Evolutionary conservation across 352 stramenopile species (phyloP).

Genomic region (Aphanomyces astaci): DNA sequence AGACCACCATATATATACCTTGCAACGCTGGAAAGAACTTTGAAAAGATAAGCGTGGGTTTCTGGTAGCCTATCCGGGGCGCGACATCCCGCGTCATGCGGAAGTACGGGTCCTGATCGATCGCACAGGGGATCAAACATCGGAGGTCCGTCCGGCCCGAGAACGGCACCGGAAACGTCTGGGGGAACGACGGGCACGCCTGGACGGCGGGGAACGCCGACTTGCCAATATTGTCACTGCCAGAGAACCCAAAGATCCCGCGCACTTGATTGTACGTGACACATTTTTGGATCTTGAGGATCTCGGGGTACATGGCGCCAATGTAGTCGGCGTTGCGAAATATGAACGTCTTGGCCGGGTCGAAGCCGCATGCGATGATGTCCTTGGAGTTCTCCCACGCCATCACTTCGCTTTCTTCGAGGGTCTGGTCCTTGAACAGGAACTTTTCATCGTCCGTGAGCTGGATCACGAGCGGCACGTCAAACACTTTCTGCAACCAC

Average conservation of each 20-base stretch:
- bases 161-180: slow-evolving; percentile 93
- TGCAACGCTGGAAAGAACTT: slow-evolving; percentile 99
- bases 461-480: slow-evolving; percentile 99
- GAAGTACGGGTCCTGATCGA: slow-evolving; percentile 99
- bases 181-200: slow-evolving; percentile 95
- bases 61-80: slow-evolving; percentile 93
- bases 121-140: slow-evolving; percentile 99
- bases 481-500: slow-evolving; percentile 97
- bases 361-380: slow-evolving; percentile 98
- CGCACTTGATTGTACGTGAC: slow-evolving; percentile 97
- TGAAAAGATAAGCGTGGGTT: slow-evolving; percentile 98
- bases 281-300: slow-evolving; percentile 99
- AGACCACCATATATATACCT: too few species aligned
- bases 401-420: slow-evolving; percentile 86
- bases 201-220: slow-evolving; percentile 98
- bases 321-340: slow-evolving; percentile 99
- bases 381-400: slow-evolving; percentile 99
- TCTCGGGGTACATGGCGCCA: slow-evolving; percentile 97
- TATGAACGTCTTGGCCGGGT: slow-evolving; percentile 98
- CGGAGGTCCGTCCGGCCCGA: slow-evolving; percentile 81
- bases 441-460: slow-evolving; percentile 99
- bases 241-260: slow-evolving; percentile 99
- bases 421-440: slow-evolving; percentile 96
- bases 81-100: slow-evolving; percentile 98
- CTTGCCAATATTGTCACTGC: slow-evolving; percentile 98